These are phyloP conservation scores for Mycosphaerella sp. DNA, from an alignment of 2,329 filamentous ascomycete species.

Conservation along the genomic window DNA sequence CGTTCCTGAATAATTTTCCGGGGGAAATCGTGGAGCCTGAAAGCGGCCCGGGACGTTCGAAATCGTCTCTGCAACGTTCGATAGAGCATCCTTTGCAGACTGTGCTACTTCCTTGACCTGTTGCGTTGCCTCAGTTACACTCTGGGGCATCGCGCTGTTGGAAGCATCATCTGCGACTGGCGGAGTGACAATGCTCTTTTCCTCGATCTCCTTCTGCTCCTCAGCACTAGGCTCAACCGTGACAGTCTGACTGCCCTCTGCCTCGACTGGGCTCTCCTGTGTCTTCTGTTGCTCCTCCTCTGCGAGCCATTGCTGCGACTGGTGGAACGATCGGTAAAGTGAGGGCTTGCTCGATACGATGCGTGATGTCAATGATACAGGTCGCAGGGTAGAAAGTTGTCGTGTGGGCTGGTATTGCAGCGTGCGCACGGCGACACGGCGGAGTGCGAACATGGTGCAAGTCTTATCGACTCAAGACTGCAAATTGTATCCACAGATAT, in stretches of 20 bases:
- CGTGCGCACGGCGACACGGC: conserved; percentile 52
- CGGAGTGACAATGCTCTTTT: conserved; percentile 22
- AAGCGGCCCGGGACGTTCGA: not conserved
- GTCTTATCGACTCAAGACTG: not conserved
- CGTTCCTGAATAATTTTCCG: conserved; percentile 21
- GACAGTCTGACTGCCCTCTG: conserved; percentile 35
- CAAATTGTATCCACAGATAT: not conserved
- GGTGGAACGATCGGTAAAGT: conserved; percentile 35
- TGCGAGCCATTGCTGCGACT: conserved; percentile 34
- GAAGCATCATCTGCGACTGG: conserved; percentile 26
- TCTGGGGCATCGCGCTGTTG: conserved; percentile 12
- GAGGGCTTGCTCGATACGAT: conserved; percentile 37
- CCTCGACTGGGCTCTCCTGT: conserved; percentile 22
- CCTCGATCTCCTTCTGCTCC: conserved; percentile 28
- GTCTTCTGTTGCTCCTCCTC: conserved; percentile 37
- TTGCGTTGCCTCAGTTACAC: conserved; percentile 17
- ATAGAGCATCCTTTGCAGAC: conserved; percentile 16
- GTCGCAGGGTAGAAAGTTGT: conserved; percentile 34
- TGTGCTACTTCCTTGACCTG: conserved; percentile 21
- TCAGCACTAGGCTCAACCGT: conserved; percentile 29
- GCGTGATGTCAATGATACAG: conserved; percentile 24
- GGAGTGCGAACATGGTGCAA: conserved; percentile 50
- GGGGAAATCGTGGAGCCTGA: not conserved
- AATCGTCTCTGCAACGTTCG: conserved; percentile 11
- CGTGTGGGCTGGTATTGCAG: conserved; percentile 43